Percentiles rank a stretch among this genome's conserved stretches.
Conservation (phyloP, 2,329 filamentous ascomycete species). For the Alternaria conjuncta region DNA sequence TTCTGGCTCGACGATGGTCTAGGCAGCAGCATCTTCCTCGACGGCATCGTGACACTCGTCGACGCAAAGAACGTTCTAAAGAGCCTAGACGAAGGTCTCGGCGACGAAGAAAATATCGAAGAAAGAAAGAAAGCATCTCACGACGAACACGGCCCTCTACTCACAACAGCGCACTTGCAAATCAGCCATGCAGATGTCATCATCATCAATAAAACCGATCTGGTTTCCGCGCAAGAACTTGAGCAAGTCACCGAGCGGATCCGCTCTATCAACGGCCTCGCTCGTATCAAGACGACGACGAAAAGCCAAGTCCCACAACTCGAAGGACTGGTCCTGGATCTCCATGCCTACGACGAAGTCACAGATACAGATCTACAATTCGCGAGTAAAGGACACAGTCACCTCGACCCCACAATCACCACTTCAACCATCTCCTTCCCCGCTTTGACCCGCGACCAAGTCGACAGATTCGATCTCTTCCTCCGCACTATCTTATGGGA, state of each 20-base stretch:
- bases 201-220: constrained; percentile 90
- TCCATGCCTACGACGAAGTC: constrained; percentile 91
- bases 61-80: constrained; percentile 91
- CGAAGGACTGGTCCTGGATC: constrained; percentile 84
- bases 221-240: constrained; percentile 75
- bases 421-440: constrained; percentile 77
- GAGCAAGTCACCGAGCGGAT: constrained; percentile 73
- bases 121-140: constrained; percentile 54
- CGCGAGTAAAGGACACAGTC: constrained; percentile 79
- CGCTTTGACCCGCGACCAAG: constrained; percentile 61
- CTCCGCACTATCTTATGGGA: constrained; percentile 87
- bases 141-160: constrained; percentile 66
- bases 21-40: constrained; percentile 92
- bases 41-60: constrained; percentile 94
- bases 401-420: constrained; percentile 87
- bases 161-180: constrained; percentile 94
- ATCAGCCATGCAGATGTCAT: constrained; percentile 97
- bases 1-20: constrained; percentile 99
- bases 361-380: constrained; percentile 69
- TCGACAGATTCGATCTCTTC: constrained; percentile 77
- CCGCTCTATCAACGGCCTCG: constrained; percentile 85
- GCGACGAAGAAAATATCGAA: constrained; percentile 55
- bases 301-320: constrained; percentile 81
- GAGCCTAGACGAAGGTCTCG: constrained; percentile 72
- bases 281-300: constrained; percentile 81